Conservation (phyloP, 768 basidiomycete genomes). For the Pleurotus tuoliensis region DNA sequence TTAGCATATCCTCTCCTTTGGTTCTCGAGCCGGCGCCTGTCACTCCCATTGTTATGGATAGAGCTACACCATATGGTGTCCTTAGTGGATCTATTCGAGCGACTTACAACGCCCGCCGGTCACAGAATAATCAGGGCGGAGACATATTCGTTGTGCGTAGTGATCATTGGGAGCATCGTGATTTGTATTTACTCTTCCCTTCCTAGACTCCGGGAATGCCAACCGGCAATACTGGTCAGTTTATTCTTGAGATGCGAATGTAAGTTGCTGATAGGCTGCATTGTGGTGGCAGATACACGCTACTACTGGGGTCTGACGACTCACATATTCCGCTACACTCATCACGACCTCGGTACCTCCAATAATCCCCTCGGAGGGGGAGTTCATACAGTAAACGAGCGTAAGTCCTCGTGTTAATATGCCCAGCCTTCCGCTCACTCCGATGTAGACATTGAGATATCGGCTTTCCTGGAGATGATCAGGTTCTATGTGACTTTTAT, state of each 20-base stretch:
- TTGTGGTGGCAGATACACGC: slow-evolving; percentile 43
- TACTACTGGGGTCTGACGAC: slow-evolving; percentile 54
- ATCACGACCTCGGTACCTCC: slow-evolving; percentile 32
- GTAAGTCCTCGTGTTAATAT: slow-evolving; percentile 29
- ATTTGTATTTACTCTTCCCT: slow-evolving; percentile 26
- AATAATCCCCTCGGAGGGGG: slow-evolving; percentile 29
- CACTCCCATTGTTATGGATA: slow-evolving; percentile 39
- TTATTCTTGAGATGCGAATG: not conserved
- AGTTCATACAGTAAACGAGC: slow-evolving; percentile 73
- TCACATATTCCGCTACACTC: slow-evolving; percentile 71
- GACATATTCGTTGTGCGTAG: not conserved
- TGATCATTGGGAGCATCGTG: not conserved
- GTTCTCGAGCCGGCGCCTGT: slow-evolving; percentile 67
- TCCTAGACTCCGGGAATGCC: slow-evolving; percentile 51
- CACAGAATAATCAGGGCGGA: slow-evolving; percentile 9
- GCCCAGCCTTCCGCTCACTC: not conserved
- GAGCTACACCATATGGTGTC: slow-evolving; percentile 42
- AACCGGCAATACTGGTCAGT: slow-evolving; percentile 55
- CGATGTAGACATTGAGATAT: slow-evolving; percentile 41
- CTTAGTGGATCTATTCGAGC: slow-evolving; percentile 67
- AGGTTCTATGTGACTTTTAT: slow-evolving; percentile 63
- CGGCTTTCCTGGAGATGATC: slow-evolving; percentile 58
- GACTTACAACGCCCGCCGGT: slow-evolving; percentile 48
- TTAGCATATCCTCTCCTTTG: slow-evolving; percentile 48
- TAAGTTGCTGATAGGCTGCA: no score